Evolutionary conservation across 2,329 filamentous ascomycete species (phyloP), one percentile per base, ranked within the genome.

Genomic region (Venturiaceae sp.): DNA sequence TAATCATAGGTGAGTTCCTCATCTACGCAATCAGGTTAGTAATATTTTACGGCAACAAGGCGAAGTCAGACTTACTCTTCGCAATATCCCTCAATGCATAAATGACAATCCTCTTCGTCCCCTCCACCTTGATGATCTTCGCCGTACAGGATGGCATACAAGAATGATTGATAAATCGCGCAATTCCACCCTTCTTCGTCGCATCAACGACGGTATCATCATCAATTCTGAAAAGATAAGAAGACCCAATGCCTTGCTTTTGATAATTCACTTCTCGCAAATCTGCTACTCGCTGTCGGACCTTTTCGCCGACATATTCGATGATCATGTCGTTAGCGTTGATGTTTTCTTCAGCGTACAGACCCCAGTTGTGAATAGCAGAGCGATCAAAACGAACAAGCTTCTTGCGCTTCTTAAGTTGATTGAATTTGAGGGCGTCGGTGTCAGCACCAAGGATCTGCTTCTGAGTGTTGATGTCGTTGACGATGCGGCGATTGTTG

Each of bases 1-100:
- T 99, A 99, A 78, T 99, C 94, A 77, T 99, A 99, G 2, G 94
- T 99, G 71, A 99, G 85, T 79, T 99, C 94, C 76, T 99, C 94
- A 71, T 96, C 94, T 99, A 69, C 16, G 16, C 28, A 30, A 34
- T 36, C 33, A 56, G 34, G 28, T 53, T 37, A 16, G 58, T 21
- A n/a, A 34, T 14, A 9, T 53, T 53, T 57, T 13, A 19, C 9
- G 32, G 19, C 14, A 53, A 30, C 57, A 19, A 44, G 53, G 13
- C 16, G 23, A 30, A 28, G 26, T 37, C 47, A 39, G 47, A 84
- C 89, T 80, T 83, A 96, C 94, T 94, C 80, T 92, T 85, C 66
- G 84, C 84, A 74, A 99, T 99, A 73, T 97, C 92, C 70, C 94
- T 86, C 70, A 97, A 78, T 39, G 94, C 94, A 77, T 99, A 99